Evolutionary conservation across 2,329 filamentous ascomycete species (phyloP).

Genomic region (Colletotrichum destructivum): DNA sequence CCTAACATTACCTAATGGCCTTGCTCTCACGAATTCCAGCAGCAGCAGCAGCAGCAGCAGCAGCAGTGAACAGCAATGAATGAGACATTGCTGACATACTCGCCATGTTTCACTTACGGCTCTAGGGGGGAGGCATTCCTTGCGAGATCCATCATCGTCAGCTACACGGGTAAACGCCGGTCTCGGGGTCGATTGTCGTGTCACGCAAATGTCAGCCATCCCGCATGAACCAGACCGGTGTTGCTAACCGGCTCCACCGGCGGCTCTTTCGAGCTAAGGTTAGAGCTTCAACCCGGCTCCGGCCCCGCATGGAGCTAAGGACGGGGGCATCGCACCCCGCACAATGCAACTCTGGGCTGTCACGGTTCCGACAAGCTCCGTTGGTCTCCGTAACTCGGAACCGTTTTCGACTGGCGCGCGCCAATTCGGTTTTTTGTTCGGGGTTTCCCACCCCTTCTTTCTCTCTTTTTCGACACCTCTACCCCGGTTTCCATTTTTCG

Average conservation of each 20-base stretch:
- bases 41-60: not conserved
- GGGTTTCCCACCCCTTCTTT: not conserved
- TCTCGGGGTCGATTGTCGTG: conserved; percentile 1
- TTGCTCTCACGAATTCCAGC: not conserved
- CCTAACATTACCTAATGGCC: conserved; percentile 38
- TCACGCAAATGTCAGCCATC: conserved; percentile 24
- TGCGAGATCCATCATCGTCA: not conserved
- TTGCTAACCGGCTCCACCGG: conserved; percentile 34
- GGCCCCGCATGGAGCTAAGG: conserved; percentile 40
- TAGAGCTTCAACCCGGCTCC: conserved; percentile 21
- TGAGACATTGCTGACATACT: conserved; percentile 9
- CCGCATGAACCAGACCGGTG: conserved; percentile 17
- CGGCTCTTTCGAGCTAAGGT: conserved; percentile 29
- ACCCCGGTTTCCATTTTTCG: conserved; percentile 29
- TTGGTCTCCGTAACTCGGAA: conserved; percentile 38
- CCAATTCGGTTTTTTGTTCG: conserved; percentile 16
- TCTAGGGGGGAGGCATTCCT: not conserved
- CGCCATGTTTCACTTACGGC: conserved; percentile 3
- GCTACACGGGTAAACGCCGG: conserved; percentile 21
- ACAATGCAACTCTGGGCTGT: conserved; percentile 37
- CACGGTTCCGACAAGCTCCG: conserved; percentile 41
- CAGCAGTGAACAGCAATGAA: too few relatives aligned
- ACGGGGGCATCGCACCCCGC: conserved; percentile 35
- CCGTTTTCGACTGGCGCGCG: conserved; percentile 24
- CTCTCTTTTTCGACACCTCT: conserved; percentile 1